Conservation (phyloP, 345 rosid genomes). For the Sapria himalayana region DNA sequence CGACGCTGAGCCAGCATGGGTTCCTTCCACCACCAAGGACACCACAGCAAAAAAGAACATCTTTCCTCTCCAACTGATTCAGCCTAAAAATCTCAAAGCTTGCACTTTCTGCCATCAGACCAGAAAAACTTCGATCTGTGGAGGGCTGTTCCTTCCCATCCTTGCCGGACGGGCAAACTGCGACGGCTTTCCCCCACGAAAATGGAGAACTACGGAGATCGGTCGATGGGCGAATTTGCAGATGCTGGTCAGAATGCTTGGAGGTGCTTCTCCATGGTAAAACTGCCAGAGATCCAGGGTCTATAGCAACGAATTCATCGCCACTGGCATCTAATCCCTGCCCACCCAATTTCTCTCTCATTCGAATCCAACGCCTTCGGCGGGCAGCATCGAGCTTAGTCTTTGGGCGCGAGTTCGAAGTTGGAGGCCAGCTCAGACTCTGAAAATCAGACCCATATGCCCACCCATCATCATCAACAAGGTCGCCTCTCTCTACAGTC, state of each 20-base stretch:
- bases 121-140: conserved; percentile 35
- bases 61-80: conserved; percentile 81
- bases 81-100: too few species aligned
- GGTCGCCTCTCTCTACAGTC: conserved; percentile 30
- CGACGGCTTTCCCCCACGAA: conserved; percentile 46
- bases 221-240: conserved; percentile 49
- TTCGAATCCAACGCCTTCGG: conserved; percentile 41
- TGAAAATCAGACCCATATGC: conserved; percentile 37
- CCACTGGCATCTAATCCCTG: conserved; percentile 9
- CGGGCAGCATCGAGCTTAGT: conserved; percentile 25
- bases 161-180: conserved; percentile 35
- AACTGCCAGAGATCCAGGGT: conserved; percentile 51
- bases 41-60: conserved; percentile 47
- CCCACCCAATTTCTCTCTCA: conserved; percentile 16
- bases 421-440: conserved; percentile 34
- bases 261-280: conserved; percentile 76
- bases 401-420: conserved; percentile 14
- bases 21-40: conserved; percentile 35
- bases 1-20: conserved; percentile 71
- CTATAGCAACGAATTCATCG: conserved; percentile 17
- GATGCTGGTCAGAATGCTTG: conserved; percentile 39
- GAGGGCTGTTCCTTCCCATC: conserved; percentile 51
- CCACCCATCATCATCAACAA: conserved; percentile 44
- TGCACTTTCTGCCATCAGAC: too few species aligned
- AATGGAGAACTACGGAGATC: conserved; percentile 29